phyloP scores from a whole-genome alignment of 78 protist species.

The Emiliania huxleyi region DNA sequence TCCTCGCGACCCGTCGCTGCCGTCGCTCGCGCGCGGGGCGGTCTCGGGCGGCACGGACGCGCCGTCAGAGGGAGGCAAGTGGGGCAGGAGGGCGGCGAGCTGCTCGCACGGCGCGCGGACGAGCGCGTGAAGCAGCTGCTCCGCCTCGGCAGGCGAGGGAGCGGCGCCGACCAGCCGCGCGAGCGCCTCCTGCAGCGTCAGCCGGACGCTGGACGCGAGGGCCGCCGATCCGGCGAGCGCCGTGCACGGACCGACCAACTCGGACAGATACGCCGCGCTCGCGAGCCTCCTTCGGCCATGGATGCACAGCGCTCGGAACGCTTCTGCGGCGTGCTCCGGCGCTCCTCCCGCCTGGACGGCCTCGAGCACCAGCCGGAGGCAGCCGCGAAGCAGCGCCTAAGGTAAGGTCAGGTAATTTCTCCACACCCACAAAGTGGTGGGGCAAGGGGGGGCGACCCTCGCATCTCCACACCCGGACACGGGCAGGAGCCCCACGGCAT shows the following conservation, averaged over 20 bases:
- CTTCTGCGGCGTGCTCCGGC: neutral
- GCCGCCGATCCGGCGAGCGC: neutral
- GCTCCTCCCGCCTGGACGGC: neutral
- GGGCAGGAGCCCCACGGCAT: too few species aligned
- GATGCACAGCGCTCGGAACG: neutral
- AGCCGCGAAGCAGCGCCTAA: neutral
- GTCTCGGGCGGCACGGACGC: too few species aligned
- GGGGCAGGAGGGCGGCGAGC: too few species aligned
- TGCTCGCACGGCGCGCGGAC: neutral
- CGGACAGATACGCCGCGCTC: neutral
- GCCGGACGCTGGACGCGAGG: neutral
- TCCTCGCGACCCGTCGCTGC: too few species aligned
- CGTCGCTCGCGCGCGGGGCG: too few species aligned
- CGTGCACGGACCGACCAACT: neutral
- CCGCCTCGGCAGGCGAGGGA: neutral
- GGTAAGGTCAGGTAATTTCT: too few species aligned
- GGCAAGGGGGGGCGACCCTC: too few species aligned
- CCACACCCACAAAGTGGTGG: too few species aligned
- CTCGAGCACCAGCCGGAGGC: neutral
- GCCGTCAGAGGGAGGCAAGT: too few species aligned
- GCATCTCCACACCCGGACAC: too few species aligned
- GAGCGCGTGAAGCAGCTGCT: neutral
- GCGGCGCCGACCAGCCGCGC: neutral
- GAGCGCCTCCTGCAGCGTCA: neutral
- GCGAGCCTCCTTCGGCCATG: neutral